A percentile compares a stretch with the other conserved stretches of the same genome.
Evolutionary conservation across 2,329 filamentous ascomycete genomes (phyloP).

Genomic region (Penicillium sp.): DNA sequence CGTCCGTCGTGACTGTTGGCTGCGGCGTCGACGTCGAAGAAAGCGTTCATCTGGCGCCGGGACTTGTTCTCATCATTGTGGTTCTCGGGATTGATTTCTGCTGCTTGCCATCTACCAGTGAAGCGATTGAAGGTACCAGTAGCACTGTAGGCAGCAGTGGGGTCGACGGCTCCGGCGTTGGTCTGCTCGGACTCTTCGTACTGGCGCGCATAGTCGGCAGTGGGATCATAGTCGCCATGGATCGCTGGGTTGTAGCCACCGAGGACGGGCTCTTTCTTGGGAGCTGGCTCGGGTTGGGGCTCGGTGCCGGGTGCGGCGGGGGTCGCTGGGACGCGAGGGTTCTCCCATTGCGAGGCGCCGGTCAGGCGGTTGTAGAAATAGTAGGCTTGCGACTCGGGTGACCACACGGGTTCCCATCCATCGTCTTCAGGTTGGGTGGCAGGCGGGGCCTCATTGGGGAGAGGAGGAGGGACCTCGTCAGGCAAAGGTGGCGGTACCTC

Average conservation of each 20-base stretch:
- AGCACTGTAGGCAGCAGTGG: conserved; percentile 61
- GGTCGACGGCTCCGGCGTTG: conserved; percentile 34
- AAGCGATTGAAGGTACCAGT: conserved; percentile 86
- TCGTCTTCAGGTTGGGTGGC: conserved; percentile 52
- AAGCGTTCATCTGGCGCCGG: conserved; percentile 84
- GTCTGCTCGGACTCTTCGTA: conserved; percentile 40
- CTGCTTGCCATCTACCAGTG: conserved; percentile 78
- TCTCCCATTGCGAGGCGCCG: conserved; percentile 77
- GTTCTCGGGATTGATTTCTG: conserved; percentile 68
- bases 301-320: conserved; percentile 32
- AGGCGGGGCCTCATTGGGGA: conserved; percentile 57
- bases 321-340: conserved; percentile 69
- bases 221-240: conserved; percentile 94
- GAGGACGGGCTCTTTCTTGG: conserved; percentile 47
- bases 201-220: conserved; percentile 83
- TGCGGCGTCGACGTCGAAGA: conserved; percentile 92
- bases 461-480: conserved; percentile 48
- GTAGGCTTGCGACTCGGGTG: conserved; percentile 66
- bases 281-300: conserved; percentile 32
- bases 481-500: conserved; percentile 48
- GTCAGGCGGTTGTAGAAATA: conserved; percentile 87
- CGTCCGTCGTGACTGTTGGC: conserved; percentile 88
- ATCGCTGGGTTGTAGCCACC: conserved; percentile 94
- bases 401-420: conserved; percentile 83
- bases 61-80: conserved; percentile 88